phyloP scores from a whole-genome alignment of 2,329 filamentous ascomycete species.

The Cladosporium sp. region DNA sequence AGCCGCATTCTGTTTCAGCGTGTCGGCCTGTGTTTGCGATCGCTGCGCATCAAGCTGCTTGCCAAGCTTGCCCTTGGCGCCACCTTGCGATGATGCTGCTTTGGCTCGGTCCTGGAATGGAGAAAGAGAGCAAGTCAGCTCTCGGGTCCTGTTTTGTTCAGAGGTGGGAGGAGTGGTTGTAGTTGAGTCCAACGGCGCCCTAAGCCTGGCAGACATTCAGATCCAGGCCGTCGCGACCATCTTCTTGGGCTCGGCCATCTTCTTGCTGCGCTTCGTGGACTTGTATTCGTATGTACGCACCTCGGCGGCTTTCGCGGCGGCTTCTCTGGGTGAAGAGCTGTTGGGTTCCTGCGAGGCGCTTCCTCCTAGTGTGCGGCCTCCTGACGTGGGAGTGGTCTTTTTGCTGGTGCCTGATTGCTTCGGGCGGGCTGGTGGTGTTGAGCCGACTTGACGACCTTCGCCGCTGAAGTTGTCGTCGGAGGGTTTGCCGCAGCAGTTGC shows the following conservation, averaged over 20 bases:
- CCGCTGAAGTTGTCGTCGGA: conserved; percentile 62
- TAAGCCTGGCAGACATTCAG: too few species aligned
- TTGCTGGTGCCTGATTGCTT: background rate
- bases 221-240: conserved; percentile 19
- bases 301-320: conserved; percentile 80
- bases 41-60: conserved; percentile 71
- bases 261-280: background rate
- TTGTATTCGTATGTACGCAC: conserved; percentile 49
- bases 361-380: conserved; percentile 61
- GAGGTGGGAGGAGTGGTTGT: too few species aligned
- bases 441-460: conserved; percentile 68
- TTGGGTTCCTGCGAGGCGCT: conserved; percentile 25
- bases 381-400: conserved; percentile 39
- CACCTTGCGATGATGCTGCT: conserved; percentile 47
- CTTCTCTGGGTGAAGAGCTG: conserved; percentile 47
- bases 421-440: conserved; percentile 43
- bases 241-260: conserved; percentile 1
- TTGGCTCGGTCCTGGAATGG: conserved; percentile 61
- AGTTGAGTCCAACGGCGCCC: too few species aligned
- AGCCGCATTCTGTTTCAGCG: conserved; percentile 63
- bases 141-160: too few species aligned
- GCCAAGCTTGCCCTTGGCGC: conserved; percentile 61
- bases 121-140: conserved; percentile 11
- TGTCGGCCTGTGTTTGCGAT: conserved; percentile 64
- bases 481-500: conserved; percentile 76